A percentile compares a stretch with the other conserved stretches of the same genome.
Evolutionary conservation across 2,329 filamentous ascomycete species (phyloP).

Genomic region (Kalmusia sp.): DNA sequence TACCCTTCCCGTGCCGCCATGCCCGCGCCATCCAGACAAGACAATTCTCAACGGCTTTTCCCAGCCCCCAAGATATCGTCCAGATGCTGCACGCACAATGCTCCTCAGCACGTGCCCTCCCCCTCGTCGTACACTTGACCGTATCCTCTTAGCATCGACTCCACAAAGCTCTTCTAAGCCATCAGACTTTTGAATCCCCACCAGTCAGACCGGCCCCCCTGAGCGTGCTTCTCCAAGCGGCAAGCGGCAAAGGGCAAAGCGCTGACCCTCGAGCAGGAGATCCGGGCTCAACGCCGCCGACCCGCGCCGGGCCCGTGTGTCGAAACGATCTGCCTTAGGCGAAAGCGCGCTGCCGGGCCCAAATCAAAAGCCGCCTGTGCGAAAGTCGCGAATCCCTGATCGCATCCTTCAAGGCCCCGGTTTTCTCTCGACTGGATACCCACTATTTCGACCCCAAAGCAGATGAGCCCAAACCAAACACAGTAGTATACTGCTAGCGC

Average conservation of each 20-base stretch:
- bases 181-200: neutral
- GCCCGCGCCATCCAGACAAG: neutral
- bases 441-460: neutral
- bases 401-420: neutral
- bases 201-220: neutral
- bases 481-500: constrained; percentile 1
- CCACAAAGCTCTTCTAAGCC: neutral
- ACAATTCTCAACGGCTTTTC: constrained; percentile 5
- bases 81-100: neutral
- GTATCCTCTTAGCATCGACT: neutral
- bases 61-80: neutral
- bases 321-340: constrained; percentile 2
- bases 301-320: too few species aligned
- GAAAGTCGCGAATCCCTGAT: too few species aligned
- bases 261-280: constrained; percentile 1
- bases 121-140: constrained; percentile 1
- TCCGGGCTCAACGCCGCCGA: neutral
- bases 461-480: neutral
- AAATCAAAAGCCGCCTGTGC: too few species aligned
- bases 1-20: neutral
- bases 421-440: neutral
- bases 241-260: neutral
- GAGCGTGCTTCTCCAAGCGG: neutral
- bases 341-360: too few species aligned
- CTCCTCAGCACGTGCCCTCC: neutral